Base-by-base conservation (phyloP, 2,329 filamentous ascomycete genomes). In the Phyllosticta citriasiana region DNA sequence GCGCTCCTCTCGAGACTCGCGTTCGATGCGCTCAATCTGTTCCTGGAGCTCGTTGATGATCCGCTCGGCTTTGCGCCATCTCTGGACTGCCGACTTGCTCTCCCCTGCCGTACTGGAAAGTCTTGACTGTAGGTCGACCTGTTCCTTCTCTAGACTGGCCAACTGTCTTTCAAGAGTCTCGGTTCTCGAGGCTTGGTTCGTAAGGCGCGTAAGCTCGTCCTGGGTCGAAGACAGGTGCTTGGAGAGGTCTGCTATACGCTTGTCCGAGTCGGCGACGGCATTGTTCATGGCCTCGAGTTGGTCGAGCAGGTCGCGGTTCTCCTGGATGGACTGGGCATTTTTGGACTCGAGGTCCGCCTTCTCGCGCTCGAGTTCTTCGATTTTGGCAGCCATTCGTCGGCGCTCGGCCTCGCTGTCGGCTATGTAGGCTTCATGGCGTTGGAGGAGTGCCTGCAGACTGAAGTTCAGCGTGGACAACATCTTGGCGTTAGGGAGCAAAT, bases 341-440 rank as follows among this genome's bases (percentile, higher is more conserved):
- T 84, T 82, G 52, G 80, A 79, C 74, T 96, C 89, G 64, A 95
- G 82, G 54, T 70, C 70, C 59, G 72, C 67, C 76, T 96, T 96
- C 66, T 86, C 81, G 57, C 73, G 74, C 76, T 96, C 90, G 58
- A 99, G 80, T 65, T 81, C 81, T 67, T 88, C 86, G 71, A 97
- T 91, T 64, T 84, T 88, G 55, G 79, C 75, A 53, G 84, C 82
- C 76, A 97, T 85, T 64, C 87, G 84, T 64, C 81, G 78, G 63
- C 92, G 88, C 72, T 97, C 91, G 67, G 86, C 85, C 78, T 96
- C 91, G 63, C 92, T 91, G 73, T 96, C 91, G 67, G 87, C 87
- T 82, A 97, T 93, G 76, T 96, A 97, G 63, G 89, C 86, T 79
- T 97, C 92, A 82, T 99, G 92, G 69, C 93, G 88, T 65, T 88